phyloP scores from a whole-genome alignment of 2,329 filamentous ascomycete genomes.

The Botrytis byssoidea region DNA sequence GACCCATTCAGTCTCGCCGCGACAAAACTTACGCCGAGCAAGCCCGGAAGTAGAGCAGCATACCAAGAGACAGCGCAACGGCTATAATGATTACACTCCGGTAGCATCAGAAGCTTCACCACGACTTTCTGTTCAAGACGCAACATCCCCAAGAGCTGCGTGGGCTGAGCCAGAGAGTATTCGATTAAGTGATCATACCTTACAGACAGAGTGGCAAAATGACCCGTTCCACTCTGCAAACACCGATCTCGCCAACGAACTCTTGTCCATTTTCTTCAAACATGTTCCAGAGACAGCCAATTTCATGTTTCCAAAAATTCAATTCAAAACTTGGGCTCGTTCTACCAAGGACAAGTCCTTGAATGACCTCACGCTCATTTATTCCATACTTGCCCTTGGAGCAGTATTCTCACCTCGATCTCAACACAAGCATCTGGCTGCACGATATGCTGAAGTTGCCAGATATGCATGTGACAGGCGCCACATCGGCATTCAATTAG shows the following conservation, averaged over 20 bases:
- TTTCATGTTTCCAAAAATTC: conserved; percentile 53
- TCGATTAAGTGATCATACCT: conserved; percentile 25
- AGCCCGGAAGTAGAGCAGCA: conserved; percentile 36
- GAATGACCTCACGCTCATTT: conserved; percentile 59
- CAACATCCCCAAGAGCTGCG: conserved; percentile 28
- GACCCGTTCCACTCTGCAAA: conserved; percentile 53
- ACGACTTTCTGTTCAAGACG: conserved; percentile 29
- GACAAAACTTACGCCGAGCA: conserved; percentile 29
- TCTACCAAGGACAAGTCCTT: conserved; percentile 46
- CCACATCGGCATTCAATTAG: conserved; percentile 59
- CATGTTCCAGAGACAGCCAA: conserved; percentile 54
- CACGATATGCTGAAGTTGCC: conserved; percentile 53
- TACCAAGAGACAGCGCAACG: conserved; percentile 37
- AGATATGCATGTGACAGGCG: conserved; percentile 56
- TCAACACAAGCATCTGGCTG: conserved; percentile 46
- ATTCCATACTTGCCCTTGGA: conserved; percentile 57
- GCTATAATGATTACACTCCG: conserved; percentile 37
- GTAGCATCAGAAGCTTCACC: conserved; percentile 37
- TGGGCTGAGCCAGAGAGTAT: conserved; percentile 28
- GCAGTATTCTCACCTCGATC: conserved; percentile 52
- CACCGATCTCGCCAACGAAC: conserved; percentile 48
- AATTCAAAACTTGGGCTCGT: conserved; percentile 55
- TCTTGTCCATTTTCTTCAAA: conserved; percentile 57
- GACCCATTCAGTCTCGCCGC: conserved; percentile 35
- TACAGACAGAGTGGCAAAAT: conserved; percentile 33